A percentile compares a stretch with the other conserved stretches of the same genome.
phyloP scores from a whole-genome alignment of 148 eudicot species.

The Vaccinium vitisidaea region DNA sequence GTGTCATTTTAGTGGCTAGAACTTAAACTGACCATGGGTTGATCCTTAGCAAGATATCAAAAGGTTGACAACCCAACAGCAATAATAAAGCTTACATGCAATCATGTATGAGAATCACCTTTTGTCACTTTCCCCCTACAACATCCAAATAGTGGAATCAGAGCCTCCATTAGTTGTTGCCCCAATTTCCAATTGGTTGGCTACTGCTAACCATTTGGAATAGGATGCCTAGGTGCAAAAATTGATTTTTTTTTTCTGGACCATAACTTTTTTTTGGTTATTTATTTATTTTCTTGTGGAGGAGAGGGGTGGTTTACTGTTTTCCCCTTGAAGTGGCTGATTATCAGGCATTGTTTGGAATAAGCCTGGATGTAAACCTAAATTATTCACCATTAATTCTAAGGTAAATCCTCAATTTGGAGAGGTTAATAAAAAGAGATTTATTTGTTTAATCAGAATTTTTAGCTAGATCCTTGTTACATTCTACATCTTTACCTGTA shows the following conservation, averaged over 20 bases:
- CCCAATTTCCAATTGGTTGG: not conserved
- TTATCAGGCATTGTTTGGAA: not conserved
- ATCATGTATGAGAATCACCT: not conserved
- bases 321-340: not conserved
- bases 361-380: not conserved
- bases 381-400: not conserved
- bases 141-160: not conserved
- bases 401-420: not conserved
- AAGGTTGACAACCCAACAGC: conserved; percentile 6
- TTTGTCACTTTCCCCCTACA: not conserved
- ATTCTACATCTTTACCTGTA: not conserved
- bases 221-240: not conserved
- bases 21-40: not conserved
- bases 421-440: not conserved
- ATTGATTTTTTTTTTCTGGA: not conserved
- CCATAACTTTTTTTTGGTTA: not conserved
- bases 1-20: not conserved
- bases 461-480: not conserved
- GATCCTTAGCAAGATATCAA: not conserved
- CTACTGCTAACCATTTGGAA: not conserved
- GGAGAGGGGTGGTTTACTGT: not conserved
- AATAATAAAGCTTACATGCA: not conserved
- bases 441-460: not conserved
- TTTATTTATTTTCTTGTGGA: not conserved
- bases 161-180: not conserved